These are phyloP conservation scores for Cladosporium sp. DNA, from an alignment of 2,329 filamentous ascomycete genomes.

Conservation along the genomic window DNA sequence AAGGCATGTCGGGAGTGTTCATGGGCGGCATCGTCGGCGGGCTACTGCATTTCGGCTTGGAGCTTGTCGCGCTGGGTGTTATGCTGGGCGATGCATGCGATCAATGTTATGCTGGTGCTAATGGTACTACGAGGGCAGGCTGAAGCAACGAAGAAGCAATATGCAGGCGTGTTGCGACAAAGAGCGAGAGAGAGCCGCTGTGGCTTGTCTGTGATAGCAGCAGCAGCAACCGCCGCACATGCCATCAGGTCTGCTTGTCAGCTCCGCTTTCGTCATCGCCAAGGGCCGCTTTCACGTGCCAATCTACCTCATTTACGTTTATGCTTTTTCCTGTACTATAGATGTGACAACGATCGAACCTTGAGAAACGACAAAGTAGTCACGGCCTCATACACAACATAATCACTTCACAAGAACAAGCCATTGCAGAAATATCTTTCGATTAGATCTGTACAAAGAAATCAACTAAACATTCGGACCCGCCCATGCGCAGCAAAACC, in stretches of 20 bases:
- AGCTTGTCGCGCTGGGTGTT: background rate
- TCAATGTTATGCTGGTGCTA: background rate
- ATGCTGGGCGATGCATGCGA: background rate
- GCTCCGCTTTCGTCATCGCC: constrained; percentile 18
- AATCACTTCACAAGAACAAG: background rate
- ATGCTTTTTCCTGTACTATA: background rate
- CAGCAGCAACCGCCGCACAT: constrained; percentile 7
- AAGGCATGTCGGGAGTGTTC: constrained; percentile 19
- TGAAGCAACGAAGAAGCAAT: background rate
- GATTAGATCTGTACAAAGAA: constrained; percentile 20
- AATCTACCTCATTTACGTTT: background rate
- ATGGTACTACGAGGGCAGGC: background rate
- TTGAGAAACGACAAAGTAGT: background rate
- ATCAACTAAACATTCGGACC: constrained; percentile 17
- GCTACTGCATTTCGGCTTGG: constrained; percentile 5
- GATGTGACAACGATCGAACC: background rate
- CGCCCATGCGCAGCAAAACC: constrained; percentile 1
- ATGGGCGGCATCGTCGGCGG: constrained; percentile 11
- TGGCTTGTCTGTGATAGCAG: constrained; percentile 7
- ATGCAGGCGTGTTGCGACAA: background rate
- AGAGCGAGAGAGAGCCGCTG: constrained; percentile 10
- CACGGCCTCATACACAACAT: background rate
- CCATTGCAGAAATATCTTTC: constrained; percentile 19
- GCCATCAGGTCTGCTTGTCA: constrained; percentile 1
- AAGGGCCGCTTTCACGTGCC: constrained; percentile 16